Conservation (phyloP, 257 asterid genomes). For the Paraleonurus japonicus region DNA sequence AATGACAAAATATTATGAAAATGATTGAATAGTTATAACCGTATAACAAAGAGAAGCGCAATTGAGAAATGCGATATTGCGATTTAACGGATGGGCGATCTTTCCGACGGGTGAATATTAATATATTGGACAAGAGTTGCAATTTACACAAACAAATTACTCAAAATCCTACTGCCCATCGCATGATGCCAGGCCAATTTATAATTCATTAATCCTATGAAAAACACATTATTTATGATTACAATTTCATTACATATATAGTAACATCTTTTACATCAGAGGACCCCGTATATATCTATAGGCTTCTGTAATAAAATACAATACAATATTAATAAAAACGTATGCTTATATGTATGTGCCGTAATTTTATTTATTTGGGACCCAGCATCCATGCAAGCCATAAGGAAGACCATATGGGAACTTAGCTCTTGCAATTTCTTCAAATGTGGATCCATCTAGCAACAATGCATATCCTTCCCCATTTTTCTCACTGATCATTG, state of each 20-base stretch:
- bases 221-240: slow-evolving; percentile 9
- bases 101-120: not conserved
- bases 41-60: too few species aligned
- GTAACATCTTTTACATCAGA: slow-evolving; percentile 9
- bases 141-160: too few species aligned
- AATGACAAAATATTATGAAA: too few species aligned
- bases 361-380: slow-evolving; percentile 48
- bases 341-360: not conserved
- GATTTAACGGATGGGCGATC: too few species aligned
- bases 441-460: slow-evolving; percentile 77
- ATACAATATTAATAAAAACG: too few species aligned
- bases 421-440: slow-evolving; percentile 90
- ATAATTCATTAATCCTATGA: not conserved
- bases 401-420: slow-evolving; percentile 97
- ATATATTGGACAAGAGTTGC: not conserved
- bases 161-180: too few species aligned
- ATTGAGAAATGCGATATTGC: too few species aligned
- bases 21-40: too few species aligned
- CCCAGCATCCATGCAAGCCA: slow-evolving; percentile 98
- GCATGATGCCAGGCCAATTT: not conserved
- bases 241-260: not conserved
- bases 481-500: slow-evolving; percentile 70
- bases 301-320: not conserved
- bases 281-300: not conserved
- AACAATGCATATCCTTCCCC: slow-evolving; percentile 88